A percentile compares a stretch with the other conserved stretches of the same genome.
Conservation (phyloP, 768 basidiomycete species). For the Lentinus tigrinus region DNA sequence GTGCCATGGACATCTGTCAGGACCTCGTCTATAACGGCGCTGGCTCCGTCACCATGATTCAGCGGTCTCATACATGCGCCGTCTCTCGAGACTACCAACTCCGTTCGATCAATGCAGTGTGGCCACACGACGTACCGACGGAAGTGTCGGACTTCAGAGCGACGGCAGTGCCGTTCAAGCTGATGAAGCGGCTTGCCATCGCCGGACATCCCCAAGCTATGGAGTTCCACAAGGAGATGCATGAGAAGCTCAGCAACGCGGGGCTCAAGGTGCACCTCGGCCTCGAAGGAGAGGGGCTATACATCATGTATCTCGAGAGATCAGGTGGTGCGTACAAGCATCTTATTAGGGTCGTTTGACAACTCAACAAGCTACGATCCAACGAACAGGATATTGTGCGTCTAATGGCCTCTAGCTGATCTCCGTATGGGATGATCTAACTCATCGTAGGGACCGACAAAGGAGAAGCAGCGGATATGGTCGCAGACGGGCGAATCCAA, state of each 20-base stretch:
- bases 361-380: background rate
- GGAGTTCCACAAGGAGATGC: constrained; percentile 31
- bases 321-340: constrained; percentile 35
- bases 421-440: background rate
- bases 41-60: constrained; percentile 38
- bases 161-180: constrained; percentile 30
- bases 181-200: constrained; percentile 1
- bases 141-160: constrained; percentile 37
- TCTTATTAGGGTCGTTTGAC: background rate
- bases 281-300: constrained; percentile 35
- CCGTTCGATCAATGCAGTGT: background rate
- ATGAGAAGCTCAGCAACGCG: constrained; percentile 33
- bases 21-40: constrained; percentile 36
- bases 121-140: constrained; percentile 29
- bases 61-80: constrained; percentile 39
- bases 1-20: constrained; percentile 33
- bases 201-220: constrained; percentile 8
- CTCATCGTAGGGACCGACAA: constrained; percentile 18
- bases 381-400: constrained; percentile 9
- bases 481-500: constrained; percentile 50
- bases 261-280: constrained; percentile 41
- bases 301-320: constrained; percentile 29
- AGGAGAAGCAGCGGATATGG: constrained; percentile 43
- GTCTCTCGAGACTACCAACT: constrained; percentile 16
- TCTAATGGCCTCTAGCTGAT: background rate